Base-by-base conservation (phyloP, 2,329 filamentous ascomycete genomes). In the Fusarium sp. region DNA sequence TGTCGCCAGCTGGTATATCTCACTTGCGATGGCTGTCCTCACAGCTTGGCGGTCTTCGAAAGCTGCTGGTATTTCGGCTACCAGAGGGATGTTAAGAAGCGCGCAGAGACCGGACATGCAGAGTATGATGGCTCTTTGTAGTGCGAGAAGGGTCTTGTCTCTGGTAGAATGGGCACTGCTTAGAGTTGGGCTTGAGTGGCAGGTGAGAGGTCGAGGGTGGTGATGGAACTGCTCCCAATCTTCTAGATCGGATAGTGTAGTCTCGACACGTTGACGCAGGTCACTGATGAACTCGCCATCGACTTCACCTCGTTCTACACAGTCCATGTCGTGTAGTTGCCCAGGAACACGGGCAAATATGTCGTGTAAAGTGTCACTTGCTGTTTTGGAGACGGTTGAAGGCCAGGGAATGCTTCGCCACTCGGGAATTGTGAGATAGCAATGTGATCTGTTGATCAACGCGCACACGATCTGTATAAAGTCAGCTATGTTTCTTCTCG, bases 301-400 rank as follows among this genome's bases (percentile, higher is more conserved):
- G 1, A 8, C 21, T 10, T 40, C 46, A 1, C n/a, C 30, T 11
- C 17, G 39, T 6, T 53, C 14, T 6, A 59, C 7, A 3, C 14
- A 6, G 24, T 48, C 60, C 19, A 59, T 38, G 5, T 64, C 61
- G 7, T 47, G 14, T 4, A 64, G 15, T 2, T 48, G 46, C 7
- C 61, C 61, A 4, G 61, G 61, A 20, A 64, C 36, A 7, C 30
- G 7, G 17, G 61, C 30, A 17, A 64, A 64, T 14, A 64, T 53
- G 3, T 65, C 53, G 17, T 64, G 61, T 2, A 64, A 14, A 6
- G 17, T 11, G 9, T 64, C 61, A 15, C 60, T 64, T 1, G 61
- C 23, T 10, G 60, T 44, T 17, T 45, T 59, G 1, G 47, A 21
- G 7, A 40, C 30, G 7, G 7, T 19, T 1, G 38, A 28, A 6